These are phyloP conservation scores for Taiwanofungus camphoratus DNA, from an alignment of 1,284 basidiomycete species.

Conservation along the genomic window DNA sequence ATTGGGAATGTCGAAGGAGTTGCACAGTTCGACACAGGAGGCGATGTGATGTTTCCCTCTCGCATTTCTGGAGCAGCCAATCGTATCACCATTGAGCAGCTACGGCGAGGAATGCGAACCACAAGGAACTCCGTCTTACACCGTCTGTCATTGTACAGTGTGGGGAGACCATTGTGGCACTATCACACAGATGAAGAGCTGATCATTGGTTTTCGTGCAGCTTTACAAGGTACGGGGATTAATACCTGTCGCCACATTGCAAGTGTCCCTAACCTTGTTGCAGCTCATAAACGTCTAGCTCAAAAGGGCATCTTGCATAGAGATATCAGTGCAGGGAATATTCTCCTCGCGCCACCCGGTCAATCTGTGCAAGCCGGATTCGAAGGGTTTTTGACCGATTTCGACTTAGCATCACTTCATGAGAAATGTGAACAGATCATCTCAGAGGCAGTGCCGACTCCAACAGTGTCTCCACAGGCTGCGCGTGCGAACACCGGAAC, in stretches of 20 bases:
- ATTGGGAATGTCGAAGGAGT: constrained; percentile 1
- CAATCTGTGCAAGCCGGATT: not conserved
- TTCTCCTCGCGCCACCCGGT: too few relatives aligned
- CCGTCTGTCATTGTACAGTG: not conserved
- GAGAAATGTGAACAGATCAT: not conserved
- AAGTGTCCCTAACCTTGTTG: not conserved
- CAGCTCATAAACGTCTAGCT: not conserved
- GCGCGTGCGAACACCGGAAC: not conserved
- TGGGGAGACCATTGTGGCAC: not conserved
- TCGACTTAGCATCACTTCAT: not conserved
- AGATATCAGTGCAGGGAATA: not conserved
- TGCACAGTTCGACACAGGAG: constrained; percentile 1
- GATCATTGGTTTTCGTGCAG: not conserved
- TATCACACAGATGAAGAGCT: not conserved
- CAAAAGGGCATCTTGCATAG: not conserved
- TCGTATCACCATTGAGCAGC: not conserved
- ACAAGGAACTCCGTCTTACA: not conserved
- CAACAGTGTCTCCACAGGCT: too few relatives aligned
- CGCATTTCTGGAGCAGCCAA: not conserved
- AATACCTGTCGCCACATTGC: not conserved
- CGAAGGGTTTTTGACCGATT: constrained; percentile 3
- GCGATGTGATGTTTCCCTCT: constrained; percentile 2
- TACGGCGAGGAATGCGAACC: not conserved
- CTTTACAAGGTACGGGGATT: not conserved
- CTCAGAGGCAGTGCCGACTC: not conserved